phyloP scores from a whole-genome alignment of 805 yeast genomes.

The Starmerella apis region DNA sequence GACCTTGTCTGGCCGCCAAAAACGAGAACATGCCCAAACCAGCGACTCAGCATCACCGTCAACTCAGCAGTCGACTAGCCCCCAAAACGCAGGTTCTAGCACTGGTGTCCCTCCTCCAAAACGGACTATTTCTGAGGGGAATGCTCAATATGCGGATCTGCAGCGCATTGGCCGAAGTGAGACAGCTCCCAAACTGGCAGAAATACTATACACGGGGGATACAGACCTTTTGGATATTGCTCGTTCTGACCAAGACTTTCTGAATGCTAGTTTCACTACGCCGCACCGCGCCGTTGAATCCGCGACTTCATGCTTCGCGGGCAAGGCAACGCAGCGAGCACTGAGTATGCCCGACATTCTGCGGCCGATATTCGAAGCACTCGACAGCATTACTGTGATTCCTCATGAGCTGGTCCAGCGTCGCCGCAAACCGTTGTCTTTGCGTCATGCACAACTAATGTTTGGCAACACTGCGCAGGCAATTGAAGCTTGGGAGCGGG shows the following conservation, averaged over 20 bases:
- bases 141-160: conserved; percentile 1
- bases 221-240: not conserved
- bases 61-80: not conserved
- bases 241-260: conserved; percentile 1
- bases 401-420: conserved; percentile 53
- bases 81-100: not conserved
- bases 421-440: conserved; percentile 59
- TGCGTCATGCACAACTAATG: conserved; percentile 56
- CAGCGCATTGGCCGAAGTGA: conserved; percentile 8
- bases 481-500: conserved; percentile 35
- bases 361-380: conserved; percentile 46
- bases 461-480: conserved; percentile 48
- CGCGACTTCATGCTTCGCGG: not conserved
- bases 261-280: not conserved
- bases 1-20: conserved; percentile 5
- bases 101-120: not conserved
- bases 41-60: not conserved
- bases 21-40: not conserved
- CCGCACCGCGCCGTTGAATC: conserved; percentile 1
- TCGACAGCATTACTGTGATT: conserved; percentile 46
- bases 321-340: conserved; percentile 35
- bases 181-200: conserved; percentile 6
- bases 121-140: conserved; percentile 10
- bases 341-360: conserved; percentile 72
- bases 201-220: conserved; percentile 6